Conservation (phyloP, 2,329 filamentous ascomycete genomes). For the Diplodia corticola region DNA sequence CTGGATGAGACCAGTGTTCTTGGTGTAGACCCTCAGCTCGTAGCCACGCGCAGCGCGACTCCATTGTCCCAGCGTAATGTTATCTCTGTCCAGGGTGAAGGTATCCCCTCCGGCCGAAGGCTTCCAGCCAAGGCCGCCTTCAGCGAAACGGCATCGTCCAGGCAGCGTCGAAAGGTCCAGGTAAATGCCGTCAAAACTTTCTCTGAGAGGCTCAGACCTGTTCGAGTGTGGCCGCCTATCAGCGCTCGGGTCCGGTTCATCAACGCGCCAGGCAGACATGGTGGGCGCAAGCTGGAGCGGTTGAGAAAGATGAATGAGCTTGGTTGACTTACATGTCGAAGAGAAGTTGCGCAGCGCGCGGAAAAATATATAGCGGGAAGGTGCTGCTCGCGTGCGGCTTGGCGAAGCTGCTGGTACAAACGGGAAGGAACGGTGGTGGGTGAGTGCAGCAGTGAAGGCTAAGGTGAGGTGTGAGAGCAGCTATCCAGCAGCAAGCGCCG, state of each 20-base stretch:
- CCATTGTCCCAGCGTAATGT: conserved; percentile 89
- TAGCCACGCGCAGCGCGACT: conserved; percentile 89
- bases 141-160: conserved; percentile 92
- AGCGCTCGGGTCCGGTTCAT: not conserved
- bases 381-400: not conserved
- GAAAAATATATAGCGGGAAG: not conserved
- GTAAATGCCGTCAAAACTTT: conserved; percentile 97
- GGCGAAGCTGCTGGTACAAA: conserved; percentile 7
- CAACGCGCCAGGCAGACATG: conserved; percentile 3
- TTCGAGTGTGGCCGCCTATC: not conserved
- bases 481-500: not conserved
- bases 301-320: not conserved
- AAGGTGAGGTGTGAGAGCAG: not conserved
- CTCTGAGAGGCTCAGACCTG: conserved; percentile 49
- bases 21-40: conserved; percentile 87
- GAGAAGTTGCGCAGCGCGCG: not conserved
- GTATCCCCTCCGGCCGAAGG: conserved; percentile 82
- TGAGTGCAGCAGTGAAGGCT: not conserved
- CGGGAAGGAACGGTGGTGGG: conserved; percentile 5
- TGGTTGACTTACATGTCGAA: conserved; percentile 3
- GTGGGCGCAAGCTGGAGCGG: not conserved
- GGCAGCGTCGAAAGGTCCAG: conserved; percentile 90
- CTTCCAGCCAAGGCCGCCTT: conserved; percentile 95
- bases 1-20: conserved; percentile 83
- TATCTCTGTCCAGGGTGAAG: conserved; percentile 85